Base-by-base conservation (phyloP, 2,329 filamentous ascomycete genomes). In the Neonectria coccinea region DNA sequence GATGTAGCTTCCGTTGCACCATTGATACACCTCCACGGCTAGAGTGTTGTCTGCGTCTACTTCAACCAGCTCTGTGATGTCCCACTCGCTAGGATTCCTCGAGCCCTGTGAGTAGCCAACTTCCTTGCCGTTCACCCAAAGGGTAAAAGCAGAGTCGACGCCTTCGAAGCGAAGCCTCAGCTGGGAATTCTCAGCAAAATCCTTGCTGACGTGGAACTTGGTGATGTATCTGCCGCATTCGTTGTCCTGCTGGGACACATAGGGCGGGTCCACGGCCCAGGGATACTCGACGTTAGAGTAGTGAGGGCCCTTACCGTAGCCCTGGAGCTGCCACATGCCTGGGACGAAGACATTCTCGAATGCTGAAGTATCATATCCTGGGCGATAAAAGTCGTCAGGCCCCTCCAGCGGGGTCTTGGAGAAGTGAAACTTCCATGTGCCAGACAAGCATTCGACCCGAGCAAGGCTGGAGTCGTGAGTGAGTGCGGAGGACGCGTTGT, bases 31-130 rank as follows among this genome's bases (percentile, higher is more conserved):
- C 55, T 88, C 84, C 0, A 93, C 89, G 2, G 85, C 85, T 2
- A 93, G 75, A 1, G 79, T 81, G 66, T 92, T 92, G 50, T 82
- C 77, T 1, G 76, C 75, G 1, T 78, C 73, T 3, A 77, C 44
- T 1, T 78, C 74, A 2, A 92, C 78, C 33, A 82, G 77, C 0
- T 79, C 68, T 0, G 89, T 89, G 6, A 94, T 82, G 67, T 93
- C 91, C 67, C 93, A 94, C 67, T 93, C 91, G 29, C 87, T 87
- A 0, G 91, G 88, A 65, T 93, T 93, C 20, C 91, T 83, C 5
- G 88, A 88, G 1, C 91, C 91, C 73, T 93, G 91, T 1, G 88
- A 88, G 73, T 93, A 93, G 1, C 91, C 91, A 8, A 92, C 84
- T 51, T 89, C 80, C 11, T 81, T 78, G 0, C 89, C 89, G 71